Evolutionary conservation across 371 early-diverging fungal genomes (phyloP), one percentile per base, ranked within the genome.

Genomic region (Massospora cicadina): DNA sequence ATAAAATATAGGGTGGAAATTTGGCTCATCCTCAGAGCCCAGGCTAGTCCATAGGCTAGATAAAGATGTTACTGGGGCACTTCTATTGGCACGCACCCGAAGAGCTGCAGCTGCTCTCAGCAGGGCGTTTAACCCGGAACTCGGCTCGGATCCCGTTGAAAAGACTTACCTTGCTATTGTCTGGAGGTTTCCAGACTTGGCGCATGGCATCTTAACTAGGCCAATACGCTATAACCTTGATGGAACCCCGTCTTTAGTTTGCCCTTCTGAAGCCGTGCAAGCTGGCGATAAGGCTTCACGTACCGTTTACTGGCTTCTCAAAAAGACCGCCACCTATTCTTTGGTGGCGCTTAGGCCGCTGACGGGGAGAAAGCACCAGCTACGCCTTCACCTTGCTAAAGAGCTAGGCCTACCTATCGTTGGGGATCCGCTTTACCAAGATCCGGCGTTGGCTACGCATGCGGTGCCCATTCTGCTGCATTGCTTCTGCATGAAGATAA

Each of bases 341-440:
- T 25, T 62, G 5, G 13, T 62, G 24, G 62, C 62, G 21, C 26
- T 62, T 3, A 13, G 53, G 53, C 43, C 43, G 10, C 10, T 62
- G 23, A 62, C 30, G 25, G 62, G 62, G 26, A 30, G 62, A 23
- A 62, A 62, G 25, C 62, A 62, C 26, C 62, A 62, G 27, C 43
- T 62, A 13, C 12, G 62, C 31, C 21, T 28, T 10, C 62, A 62
- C 53, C n/a, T 24, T 23, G 31, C 30, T 24, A 2, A 30, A 23
- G n/a, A 43, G 24, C 53, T 62, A 33, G 43, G 10, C 17, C 32
- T 21, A 7, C 62, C 62, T 21, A 62, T 62, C 12, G 17, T 62
- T n/a, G 62, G 62, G 7, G 62, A 62, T 25, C 2, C 31, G 43
- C 31, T 33, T n/a, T 62, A 62, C 43, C 57, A 56, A 56, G 21